phyloP scores from a whole-genome alignment of 305 asterid genomes.

The Fraxinus ornus region DNA sequence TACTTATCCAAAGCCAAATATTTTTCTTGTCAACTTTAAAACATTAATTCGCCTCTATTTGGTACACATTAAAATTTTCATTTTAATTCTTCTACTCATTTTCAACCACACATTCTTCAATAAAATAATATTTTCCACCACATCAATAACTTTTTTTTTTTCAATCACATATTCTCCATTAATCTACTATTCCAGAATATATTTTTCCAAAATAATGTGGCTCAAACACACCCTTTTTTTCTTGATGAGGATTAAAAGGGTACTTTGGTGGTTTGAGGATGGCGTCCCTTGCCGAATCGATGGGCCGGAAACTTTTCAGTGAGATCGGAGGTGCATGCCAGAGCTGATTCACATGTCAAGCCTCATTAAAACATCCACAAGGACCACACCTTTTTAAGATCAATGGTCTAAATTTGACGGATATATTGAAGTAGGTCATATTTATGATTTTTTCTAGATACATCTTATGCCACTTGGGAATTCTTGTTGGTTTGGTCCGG shows the following conservation, averaged over 20 bases:
- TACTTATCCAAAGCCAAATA: not conserved
- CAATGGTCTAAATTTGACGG: not conserved
- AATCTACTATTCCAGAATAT: no score
- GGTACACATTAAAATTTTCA: no score
- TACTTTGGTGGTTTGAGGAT: not conserved
- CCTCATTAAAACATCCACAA: not conserved
- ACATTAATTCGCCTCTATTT: no score
- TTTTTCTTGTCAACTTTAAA: not conserved
- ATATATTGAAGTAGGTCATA: not conserved
- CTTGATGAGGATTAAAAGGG: not conserved
- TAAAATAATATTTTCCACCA: no score
- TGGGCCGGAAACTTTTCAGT: slow-evolving; percentile 14
- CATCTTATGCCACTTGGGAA: not conserved
- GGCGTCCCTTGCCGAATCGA: not conserved
- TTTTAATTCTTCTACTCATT: no score
- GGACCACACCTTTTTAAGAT: not conserved
- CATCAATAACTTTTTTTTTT: no score
- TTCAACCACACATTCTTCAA: no score
- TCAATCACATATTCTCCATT: no score
- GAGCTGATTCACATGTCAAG: not conserved
- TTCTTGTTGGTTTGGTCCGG: not conserved
- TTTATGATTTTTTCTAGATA: not conserved
- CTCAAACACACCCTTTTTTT: no score
- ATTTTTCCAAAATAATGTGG: no score
- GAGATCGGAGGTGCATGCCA: not conserved